Evolutionary conservation across 1,139 yeast species (phyloP).

Genomic region (Magnusiomyces magnusii): DNA sequence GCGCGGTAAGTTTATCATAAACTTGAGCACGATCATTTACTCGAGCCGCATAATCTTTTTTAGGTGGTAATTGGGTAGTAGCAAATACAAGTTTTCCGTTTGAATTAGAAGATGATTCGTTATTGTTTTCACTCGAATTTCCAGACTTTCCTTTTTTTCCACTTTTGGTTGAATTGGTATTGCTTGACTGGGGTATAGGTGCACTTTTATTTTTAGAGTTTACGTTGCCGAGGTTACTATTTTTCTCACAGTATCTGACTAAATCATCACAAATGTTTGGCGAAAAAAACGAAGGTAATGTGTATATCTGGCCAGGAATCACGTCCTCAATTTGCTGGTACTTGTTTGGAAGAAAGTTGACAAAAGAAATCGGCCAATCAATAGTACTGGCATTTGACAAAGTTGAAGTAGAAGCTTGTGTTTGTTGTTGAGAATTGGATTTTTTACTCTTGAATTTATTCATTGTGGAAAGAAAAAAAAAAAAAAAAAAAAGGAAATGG

Average conservation of each 20-base stretch:
- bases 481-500: too few relatives aligned
- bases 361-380: slow-evolving; percentile 20
- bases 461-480: background rate
- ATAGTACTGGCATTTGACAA: background rate
- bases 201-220: slow-evolving; percentile 35
- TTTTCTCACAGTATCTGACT: slow-evolving; percentile 25
- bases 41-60: slow-evolving; percentile 50
- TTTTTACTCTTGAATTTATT: background rate
- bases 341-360: slow-evolving; percentile 11
- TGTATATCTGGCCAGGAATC: slow-evolving; percentile 39
- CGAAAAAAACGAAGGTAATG: slow-evolving; percentile 42
- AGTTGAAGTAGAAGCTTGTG: background rate
- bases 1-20: slow-evolving; percentile 38
- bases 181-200: slow-evolving; percentile 19
- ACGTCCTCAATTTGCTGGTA: slow-evolving; percentile 16
- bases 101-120: background rate
- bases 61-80: slow-evolving; percentile 19
- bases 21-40: slow-evolving; percentile 47
- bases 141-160: slow-evolving; percentile 8
- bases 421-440: background rate
- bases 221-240: slow-evolving; percentile 30
- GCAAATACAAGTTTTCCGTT: slow-evolving; percentile 12
- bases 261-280: slow-evolving; percentile 41
- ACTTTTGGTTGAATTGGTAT: slow-evolving; percentile 41
- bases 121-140: slow-evolving; percentile 18